Percentiles rank a stretch among this genome's conserved stretches.
Evolutionary conservation across 164 flowering plant genomes (phyloP).

Genomic region (Vitis rotundifolia): DNA sequence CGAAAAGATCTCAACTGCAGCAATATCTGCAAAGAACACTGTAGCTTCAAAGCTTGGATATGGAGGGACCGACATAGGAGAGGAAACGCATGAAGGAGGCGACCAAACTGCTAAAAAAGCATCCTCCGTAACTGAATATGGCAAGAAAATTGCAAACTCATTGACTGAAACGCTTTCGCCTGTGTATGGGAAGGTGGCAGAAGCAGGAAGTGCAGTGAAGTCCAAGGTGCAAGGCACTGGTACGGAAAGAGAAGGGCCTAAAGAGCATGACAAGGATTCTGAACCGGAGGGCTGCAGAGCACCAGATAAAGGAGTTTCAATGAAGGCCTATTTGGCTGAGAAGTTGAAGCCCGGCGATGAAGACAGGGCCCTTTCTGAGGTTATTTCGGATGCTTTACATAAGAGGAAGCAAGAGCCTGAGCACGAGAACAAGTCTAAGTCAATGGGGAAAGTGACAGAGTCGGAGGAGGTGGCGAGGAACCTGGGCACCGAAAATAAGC

Average conservation of each 20-base stretch:
- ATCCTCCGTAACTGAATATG: slow-evolving; percentile 9
- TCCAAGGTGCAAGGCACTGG: slow-evolving; percentile 30
- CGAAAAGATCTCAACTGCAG: neutral
- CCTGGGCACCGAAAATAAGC: slow-evolving; percentile 27
- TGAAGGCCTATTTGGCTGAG: slow-evolving; percentile 47
- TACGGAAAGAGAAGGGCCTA: no score
- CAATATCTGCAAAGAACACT: slow-evolving; percentile 6
- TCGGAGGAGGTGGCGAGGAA: slow-evolving; percentile 40
- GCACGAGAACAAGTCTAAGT: slow-evolving; percentile 4
- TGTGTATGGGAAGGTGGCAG: slow-evolving; percentile 41
- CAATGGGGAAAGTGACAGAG: slow-evolving; percentile 40
- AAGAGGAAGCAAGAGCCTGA: slow-evolving; percentile 22
- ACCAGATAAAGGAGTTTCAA: slow-evolving; percentile 42
- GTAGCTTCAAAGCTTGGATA: slow-evolving; percentile 18
- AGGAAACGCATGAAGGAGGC: neutral
- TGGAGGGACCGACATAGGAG: neutral
- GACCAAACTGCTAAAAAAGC: slow-evolving; percentile 4
- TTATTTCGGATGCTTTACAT: slow-evolving; percentile 37
- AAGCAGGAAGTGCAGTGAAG: slow-evolving; percentile 32
- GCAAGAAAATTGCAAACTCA: slow-evolving; percentile 23
- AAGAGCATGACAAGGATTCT: no score
- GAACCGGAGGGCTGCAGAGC: neutral
- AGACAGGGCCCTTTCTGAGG: slow-evolving; percentile 46
- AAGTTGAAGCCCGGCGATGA: slow-evolving; percentile 45
- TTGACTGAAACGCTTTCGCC: slow-evolving; percentile 44